These are phyloP conservation scores for Lathyrus aphaca DNA, from an alignment of 306 rosid genomes.

Conservation along the genomic window DNA sequence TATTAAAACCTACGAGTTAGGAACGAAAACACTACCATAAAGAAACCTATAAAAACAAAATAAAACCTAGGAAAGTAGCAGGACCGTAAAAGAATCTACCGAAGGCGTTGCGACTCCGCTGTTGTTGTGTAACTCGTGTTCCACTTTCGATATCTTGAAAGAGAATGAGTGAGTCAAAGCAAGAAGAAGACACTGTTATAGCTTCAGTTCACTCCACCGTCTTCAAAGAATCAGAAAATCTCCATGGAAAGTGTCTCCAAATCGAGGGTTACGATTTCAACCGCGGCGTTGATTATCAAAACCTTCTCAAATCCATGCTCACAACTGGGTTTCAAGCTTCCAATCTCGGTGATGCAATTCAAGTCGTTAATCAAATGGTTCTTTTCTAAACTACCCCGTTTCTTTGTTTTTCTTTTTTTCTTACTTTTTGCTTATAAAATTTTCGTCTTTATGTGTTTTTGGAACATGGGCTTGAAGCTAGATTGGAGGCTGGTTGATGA, in stretches of 20 bases:
- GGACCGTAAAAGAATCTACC: no score
- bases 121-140: no score
- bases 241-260: constrained; percentile 56
- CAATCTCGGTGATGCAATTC: constrained; percentile 76
- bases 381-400: background rate
- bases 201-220: constrained; percentile 55
- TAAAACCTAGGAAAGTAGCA: no score
- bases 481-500: constrained; percentile 92
- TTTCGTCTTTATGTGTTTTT: constrained; percentile 26
- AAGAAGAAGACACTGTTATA: constrained; percentile 31
- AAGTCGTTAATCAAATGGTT: constrained; percentile 83
- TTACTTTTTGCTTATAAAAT: constrained; percentile 12
- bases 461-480: constrained; percentile 58
- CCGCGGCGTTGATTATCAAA: constrained; percentile 63
- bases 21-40: no score
- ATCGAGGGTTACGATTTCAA: constrained; percentile 89
- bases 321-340: constrained; percentile 93
- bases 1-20: no score
- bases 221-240: constrained; percentile 71
- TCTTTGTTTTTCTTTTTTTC: background rate
- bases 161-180: constrained; percentile 48
- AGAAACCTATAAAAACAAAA: no score
- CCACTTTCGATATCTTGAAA: no score
- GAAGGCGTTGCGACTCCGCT: no score
- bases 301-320: constrained; percentile 63